phyloP scores from a whole-genome alignment of 2,329 filamentous ascomycete species.

The Pseudogymnoascus sp. region DNA sequence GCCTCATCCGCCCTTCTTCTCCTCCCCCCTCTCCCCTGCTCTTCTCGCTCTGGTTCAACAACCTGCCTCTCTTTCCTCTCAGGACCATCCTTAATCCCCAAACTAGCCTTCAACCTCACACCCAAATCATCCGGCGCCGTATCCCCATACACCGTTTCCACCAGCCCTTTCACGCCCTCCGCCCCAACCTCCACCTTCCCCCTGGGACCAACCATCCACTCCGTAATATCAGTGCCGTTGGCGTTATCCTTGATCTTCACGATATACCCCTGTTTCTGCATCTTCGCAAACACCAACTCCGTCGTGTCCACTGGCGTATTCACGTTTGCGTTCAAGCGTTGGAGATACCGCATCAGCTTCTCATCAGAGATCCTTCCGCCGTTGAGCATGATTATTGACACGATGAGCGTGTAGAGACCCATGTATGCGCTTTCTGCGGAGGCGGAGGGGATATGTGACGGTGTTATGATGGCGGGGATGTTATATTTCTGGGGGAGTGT shows the following conservation, averaged over 20 bases:
- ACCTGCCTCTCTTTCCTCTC: constrained; percentile 13
- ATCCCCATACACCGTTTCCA: constrained; percentile 53
- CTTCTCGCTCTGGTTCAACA: constrained; percentile 19
- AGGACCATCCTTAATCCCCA: constrained; percentile 41
- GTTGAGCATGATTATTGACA: constrained; percentile 68
- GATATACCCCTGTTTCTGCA: constrained; percentile 79
- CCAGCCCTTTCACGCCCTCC: constrained; percentile 65
- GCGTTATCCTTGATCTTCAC: constrained; percentile 63
- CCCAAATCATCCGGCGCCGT: constrained; percentile 46
- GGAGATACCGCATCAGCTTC: constrained; percentile 70
- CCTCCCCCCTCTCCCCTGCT: constrained; percentile 20
- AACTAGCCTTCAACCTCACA: constrained; percentile 52
- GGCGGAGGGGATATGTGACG: constrained; percentile 57
- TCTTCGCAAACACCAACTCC: constrained; percentile 63
- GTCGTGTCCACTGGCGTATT: constrained; percentile 69
- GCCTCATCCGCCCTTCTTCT: constrained; percentile 16
- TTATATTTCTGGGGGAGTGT: constrained; percentile 64
- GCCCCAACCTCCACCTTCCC: constrained; percentile 78
- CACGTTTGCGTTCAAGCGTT: constrained; percentile 65
- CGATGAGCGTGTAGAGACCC: constrained; percentile 71
- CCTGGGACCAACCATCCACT: constrained; percentile 77
- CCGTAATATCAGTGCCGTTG: constrained; percentile 67
- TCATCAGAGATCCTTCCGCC: constrained; percentile 68
- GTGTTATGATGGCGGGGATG: constrained; percentile 57
- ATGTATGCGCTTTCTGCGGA: constrained; percentile 72